These are phyloP conservation scores for Glycine soja DNA, from an alignment of 306 rosid species.

Conservation along the genomic window DNA sequence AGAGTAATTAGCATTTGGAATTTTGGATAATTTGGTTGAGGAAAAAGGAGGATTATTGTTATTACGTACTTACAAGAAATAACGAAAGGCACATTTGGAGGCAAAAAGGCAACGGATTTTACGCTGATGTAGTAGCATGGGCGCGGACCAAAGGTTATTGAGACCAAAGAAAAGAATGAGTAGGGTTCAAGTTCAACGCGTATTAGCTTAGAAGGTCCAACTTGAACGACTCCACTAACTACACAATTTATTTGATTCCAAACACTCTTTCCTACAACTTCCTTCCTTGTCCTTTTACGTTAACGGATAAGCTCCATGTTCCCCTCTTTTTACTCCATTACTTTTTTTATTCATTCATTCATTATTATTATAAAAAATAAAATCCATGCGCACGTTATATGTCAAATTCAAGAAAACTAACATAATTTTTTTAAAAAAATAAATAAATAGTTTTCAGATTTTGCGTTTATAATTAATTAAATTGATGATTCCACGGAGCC, in stretches of 20 bases:
- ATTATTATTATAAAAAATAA: no score
- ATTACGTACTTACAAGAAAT: no score
- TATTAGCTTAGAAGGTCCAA: constrained; percentile 45
- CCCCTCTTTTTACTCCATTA: not conserved
- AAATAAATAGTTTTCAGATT: not conserved
- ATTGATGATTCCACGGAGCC: constrained; percentile 25
- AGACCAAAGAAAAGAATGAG: not conserved
- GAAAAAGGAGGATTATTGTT: not conserved
- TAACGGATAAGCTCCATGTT: constrained; percentile 65
- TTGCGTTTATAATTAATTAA: not conserved
- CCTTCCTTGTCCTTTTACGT: constrained; percentile 44
- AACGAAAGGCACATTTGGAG: not conserved
- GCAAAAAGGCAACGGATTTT: not conserved
- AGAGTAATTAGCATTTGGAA: not conserved
- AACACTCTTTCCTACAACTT: constrained; percentile 43
- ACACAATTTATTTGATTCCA: constrained; percentile 26
- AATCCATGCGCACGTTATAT: no score
- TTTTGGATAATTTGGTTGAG: not conserved
- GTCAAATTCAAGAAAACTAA: no score
- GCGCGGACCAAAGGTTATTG: not conserved
- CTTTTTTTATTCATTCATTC: no score
- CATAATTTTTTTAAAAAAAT: not conserved
- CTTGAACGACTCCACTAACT: constrained; percentile 42
- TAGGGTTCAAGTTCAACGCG: constrained; percentile 4
- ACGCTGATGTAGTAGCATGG: constrained; percentile 2